Evolutionary conservation across 2,329 filamentous ascomycete species (phyloP), one percentile per base, ranked within the genome.

Genomic region (Nemania serpens): DNA sequence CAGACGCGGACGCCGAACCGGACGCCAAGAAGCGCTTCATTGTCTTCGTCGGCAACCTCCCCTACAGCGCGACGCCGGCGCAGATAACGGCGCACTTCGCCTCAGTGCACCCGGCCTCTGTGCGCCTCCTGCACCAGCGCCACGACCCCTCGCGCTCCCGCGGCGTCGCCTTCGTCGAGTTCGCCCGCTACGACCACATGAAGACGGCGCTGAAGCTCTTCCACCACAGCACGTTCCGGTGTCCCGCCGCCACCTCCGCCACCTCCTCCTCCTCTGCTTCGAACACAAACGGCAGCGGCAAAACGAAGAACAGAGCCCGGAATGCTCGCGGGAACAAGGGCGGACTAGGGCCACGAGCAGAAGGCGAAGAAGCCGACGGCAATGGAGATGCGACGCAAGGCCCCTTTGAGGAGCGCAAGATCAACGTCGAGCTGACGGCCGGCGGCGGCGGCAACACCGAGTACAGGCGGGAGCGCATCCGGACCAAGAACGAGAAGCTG

Each of bases 391-490:
- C n/a, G n/a, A n/a, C n/a, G n/a, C n/a, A n/a, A 6, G 2, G 1
- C n/a, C 18, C 13, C n/a, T 13, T 47, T 70, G 58, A 66, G 34
- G 52, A 87, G 53, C 82, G 94, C 69, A 90, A 88, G 77, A 96
- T 98, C 71, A 97, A 97, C 73, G 91, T 97, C 25, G 94, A 97
- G 78, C 78, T 98, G 67, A 97, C 93, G 84, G 93, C 91, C 61
- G 93, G 93, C 53, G 93, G 93, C 42, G 94, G 94, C 62, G 89
- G 88, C 63, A 96, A 93, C 75, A 91, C 86, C 47, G 82, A 87
- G 66, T 78, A 82, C 58, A 83, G 94, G 65, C 86, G 84, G 72
- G 84, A 88, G 59, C 95, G 93, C 79, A 91, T 98, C 75, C 82
- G 85, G 70, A 84, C 84, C 59, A 97, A 97, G 84, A 97, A 98